These are phyloP conservation scores for Panicum miliaceum DNA, from an alignment of 176 grass and related monocot genomes.

Conservation along the genomic window DNA sequence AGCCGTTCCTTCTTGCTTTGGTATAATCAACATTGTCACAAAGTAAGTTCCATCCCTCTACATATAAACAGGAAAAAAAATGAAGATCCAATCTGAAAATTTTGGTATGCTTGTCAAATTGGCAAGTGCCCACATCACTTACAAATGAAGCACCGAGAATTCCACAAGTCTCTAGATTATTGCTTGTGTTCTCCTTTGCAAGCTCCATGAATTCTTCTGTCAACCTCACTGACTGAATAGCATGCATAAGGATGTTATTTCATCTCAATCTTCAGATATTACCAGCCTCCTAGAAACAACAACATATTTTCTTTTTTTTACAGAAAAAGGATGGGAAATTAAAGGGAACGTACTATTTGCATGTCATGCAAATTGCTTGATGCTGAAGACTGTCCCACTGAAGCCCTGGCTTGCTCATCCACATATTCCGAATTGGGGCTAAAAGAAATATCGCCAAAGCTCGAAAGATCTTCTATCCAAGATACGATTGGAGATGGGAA, in stretches of 20 bases:
- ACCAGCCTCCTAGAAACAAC: background rate
- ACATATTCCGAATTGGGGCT: conserved; percentile 43
- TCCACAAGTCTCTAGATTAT: conserved; percentile 87
- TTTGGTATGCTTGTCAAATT: background rate
- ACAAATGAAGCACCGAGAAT: conserved; percentile 96
- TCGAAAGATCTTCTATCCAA: conserved; percentile 80
- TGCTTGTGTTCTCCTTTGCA: conserved; percentile 91
- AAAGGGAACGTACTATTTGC: conserved; percentile 73
- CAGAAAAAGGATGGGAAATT: background rate
- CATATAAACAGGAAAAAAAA: conserved; percentile 32
- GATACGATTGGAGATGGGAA: conserved; percentile 71
- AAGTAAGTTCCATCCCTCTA: conserved; percentile 83
- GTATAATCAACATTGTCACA: conserved; percentile 89
- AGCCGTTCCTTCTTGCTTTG: conserved; percentile 90
- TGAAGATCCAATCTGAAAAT: conserved; percentile 32
- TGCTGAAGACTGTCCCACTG: conserved; percentile 55
- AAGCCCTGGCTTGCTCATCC: conserved; percentile 51
- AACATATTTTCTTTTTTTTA: background rate
- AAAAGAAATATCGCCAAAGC: conserved; percentile 60
- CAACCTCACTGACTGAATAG: conserved; percentile 77
- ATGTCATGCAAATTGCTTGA: conserved; percentile 67
- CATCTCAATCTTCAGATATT: conserved; percentile 11
- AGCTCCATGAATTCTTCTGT: conserved; percentile 97
- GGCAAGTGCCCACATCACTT: conserved; percentile 39
- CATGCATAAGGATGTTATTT: conserved; percentile 29